Conservation (phyloP, 805 yeast genomes). For the Schizosaccharomyces osmophilus region DNA sequence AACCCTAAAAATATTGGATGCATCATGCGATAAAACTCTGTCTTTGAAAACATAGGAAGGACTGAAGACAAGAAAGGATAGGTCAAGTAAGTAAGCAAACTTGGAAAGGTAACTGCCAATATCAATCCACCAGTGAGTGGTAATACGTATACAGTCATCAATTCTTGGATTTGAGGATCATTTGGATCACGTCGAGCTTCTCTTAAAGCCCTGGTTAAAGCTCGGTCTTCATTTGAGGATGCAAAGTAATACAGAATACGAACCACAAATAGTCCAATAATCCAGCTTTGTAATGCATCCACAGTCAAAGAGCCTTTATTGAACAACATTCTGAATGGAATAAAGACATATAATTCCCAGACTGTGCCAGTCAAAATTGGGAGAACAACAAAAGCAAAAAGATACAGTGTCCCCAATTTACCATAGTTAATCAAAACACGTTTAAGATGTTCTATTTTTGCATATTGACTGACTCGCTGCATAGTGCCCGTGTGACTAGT, state of each 20-base stretch:
- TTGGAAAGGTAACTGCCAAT: neutral
- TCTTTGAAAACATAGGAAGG: neutral
- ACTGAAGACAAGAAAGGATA: neutral
- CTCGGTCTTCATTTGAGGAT: neutral
- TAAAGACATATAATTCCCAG: neutral
- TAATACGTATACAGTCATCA: neutral
- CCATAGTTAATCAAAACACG: neutral
- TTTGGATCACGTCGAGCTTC: neutral
- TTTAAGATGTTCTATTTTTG: neutral
- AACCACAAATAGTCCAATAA: neutral
- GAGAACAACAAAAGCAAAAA: neutral
- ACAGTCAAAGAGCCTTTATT: neutral
- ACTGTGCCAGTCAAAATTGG: neutral
- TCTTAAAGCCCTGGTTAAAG: neutral
- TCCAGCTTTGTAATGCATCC: conserved; percentile 1
- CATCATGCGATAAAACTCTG: neutral
- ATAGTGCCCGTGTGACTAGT: neutral
- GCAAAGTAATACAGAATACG: neutral
- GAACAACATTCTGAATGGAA: neutral
- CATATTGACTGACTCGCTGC: no score
- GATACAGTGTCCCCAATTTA: neutral
- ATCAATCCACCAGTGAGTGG: neutral
- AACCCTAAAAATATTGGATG: neutral
- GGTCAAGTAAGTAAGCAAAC: neutral
- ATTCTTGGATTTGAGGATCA: neutral